A percentile compares a stretch with the other conserved stretches of the same genome.
Evolutionary conservation across 2,329 filamentous ascomycete species (phyloP).

Genomic region (Pseudocercospora ulei): DNA sequence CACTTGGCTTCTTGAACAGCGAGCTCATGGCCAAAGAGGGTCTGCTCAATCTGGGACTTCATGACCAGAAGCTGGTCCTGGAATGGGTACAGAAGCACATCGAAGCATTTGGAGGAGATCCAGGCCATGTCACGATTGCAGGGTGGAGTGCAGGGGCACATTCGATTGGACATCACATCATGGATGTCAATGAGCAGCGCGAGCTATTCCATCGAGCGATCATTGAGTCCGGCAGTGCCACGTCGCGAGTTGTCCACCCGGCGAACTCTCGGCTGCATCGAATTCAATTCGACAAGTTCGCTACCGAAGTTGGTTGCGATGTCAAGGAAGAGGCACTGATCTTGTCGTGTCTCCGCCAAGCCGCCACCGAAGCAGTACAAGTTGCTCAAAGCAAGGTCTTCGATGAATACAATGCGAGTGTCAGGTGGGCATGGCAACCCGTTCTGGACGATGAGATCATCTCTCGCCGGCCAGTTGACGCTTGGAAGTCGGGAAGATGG

Average conservation of each 20-base stretch:
- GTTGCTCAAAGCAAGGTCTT: constrained; percentile 40
- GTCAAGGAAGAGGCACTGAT: constrained; percentile 30
- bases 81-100: constrained; percentile 39
- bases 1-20: constrained; percentile 58
- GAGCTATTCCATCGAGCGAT: constrained; percentile 42
- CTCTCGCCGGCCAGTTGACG: constrained; percentile 48
- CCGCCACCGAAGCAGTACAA: constrained; percentile 34
- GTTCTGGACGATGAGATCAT: constrained; percentile 56
- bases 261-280: constrained; percentile 37
- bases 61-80: constrained; percentile 37
- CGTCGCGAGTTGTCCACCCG: constrained; percentile 42
- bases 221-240: constrained; percentile 42
- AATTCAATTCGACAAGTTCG: constrained; percentile 40
- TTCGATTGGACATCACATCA: constrained; percentile 59
- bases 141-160: constrained; percentile 52
- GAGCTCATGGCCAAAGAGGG: constrained; percentile 45
- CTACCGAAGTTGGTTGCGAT: constrained; percentile 33
- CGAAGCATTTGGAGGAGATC: constrained; percentile 35
- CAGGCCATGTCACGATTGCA: constrained; percentile 26
- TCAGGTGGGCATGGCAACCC: constrained; percentile 56
- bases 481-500: constrained; percentile 48
- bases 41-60: constrained; percentile 40
- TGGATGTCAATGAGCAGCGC: constrained; percentile 38
- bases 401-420: constrained; percentile 40
- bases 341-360: constrained; percentile 38